Base-by-base conservation (phyloP, 768 basidiomycete species). In the Lyophyllum shimeji region DNA sequence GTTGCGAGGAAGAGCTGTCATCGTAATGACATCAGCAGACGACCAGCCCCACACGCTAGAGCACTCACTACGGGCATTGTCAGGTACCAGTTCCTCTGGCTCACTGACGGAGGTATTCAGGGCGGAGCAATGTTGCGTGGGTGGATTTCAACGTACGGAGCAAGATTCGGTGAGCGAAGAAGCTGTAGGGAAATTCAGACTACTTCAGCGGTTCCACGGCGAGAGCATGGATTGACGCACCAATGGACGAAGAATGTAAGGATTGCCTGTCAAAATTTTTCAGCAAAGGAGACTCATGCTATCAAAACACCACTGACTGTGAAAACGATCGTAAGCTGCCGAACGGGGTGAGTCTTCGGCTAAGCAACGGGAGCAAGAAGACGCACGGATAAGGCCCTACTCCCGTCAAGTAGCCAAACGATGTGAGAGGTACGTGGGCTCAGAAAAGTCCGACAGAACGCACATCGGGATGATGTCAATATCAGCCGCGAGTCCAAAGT, bases 231-330 rank as follows among this genome's bases (percentile, higher is more conserved):
- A 13, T 20, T 1, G 42, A 53, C 66, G 37, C 43, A 69, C 67
- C 61, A 65, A 47, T 71, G 69, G 24, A 69, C 69, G 46, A 66
- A 39, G 53, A 66, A 64, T 0, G 70, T 71, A 45, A 68, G 61
- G n/a, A 71, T 58, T 13, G 65, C 68, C 63, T 65, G 34, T 33
- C 1, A 46, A 15, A 25, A 24, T 5, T 2, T 3, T n/a, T 55
- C 18, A 40, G 18, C 20, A 12, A 8, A 13, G 18, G 31, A 13
- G 2, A 6, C n/a, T 42, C 17, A 21, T 23, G 23, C 18, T 18
- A 29, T n/a, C n/a, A 39, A n/a, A 7, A 23, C n/a, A 42, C 27
- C 6, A 52, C 52, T 52, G 21, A 60, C 65, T 39, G 65, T 64
- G 39, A 64, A 60, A 25, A 64, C 51, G 45, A 66, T 56, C 2